Conservation (phyloP, 78 protist species). For the Monosiga brevicollis region DNA sequence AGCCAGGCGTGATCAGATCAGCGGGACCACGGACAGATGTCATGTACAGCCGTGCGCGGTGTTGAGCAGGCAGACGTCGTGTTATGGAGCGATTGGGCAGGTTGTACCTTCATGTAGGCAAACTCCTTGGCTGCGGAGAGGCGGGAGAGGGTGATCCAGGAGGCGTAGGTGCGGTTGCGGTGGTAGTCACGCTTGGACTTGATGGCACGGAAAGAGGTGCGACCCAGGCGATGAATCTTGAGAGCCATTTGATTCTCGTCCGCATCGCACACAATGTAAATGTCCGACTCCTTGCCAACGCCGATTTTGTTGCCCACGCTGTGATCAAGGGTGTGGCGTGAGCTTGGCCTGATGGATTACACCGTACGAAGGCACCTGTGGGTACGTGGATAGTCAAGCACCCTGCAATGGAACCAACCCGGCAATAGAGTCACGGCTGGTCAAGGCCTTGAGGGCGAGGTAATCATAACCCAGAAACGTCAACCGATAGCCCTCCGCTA, state of each 20-base stretch:
- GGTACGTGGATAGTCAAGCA: too few relatives aligned
- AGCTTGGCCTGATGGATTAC: too few relatives aligned
- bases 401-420: too few relatives aligned
- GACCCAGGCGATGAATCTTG: conserved; percentile 81
- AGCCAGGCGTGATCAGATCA: neutral
- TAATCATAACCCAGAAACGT: conserved; percentile 93
- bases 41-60: neutral
- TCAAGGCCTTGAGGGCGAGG: conserved; percentile 78
- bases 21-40: neutral
- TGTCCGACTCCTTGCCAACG: conserved; percentile 96
- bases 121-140: conserved; percentile 92
- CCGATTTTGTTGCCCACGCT: conserved; percentile 89
- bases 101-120: conserved; percentile 81
- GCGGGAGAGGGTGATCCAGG: conserved; percentile 91
- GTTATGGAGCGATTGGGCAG: neutral
- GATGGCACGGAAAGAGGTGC: conserved; percentile 87
- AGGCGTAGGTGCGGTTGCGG: conserved; percentile 40
- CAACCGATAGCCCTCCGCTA: conserved; percentile 85
- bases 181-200: conserved; percentile 90
- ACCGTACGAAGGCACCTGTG: too few relatives aligned
- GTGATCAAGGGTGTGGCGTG: too few relatives aligned
- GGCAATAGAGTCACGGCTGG: conserved; percentile 52
- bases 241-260: conserved; percentile 48
- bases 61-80: neutral
- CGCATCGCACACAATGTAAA: conserved; percentile 43